Evolutionary conservation across 164 flowering plant genomes (phyloP), one percentile per base, ranked within the genome.

Genomic region (Umbilicus rupestris): DNA sequence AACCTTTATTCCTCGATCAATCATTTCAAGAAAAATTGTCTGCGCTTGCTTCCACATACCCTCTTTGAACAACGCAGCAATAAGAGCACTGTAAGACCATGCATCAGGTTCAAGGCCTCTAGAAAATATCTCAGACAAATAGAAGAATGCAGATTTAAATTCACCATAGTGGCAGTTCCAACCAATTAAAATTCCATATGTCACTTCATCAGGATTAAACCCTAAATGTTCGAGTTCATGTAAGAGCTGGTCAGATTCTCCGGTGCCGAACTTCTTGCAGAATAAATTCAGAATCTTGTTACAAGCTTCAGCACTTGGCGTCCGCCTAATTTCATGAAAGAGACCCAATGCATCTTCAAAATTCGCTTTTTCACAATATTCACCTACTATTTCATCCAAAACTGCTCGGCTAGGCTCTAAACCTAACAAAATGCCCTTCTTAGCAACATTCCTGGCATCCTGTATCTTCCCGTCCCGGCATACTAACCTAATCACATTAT

Each of bases 311-410:
- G 70, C 55, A 78, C 82, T 83, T 0, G 92, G 97, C 11, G 70
- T 69, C 70, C 72, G 65, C 17, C 73, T 72, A 65, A 69, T 66
- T 68, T 88, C 96, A 68, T 14, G 64, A 65, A 83, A 82, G 65
- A 94, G 85, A 65, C 78, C 82, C 64, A 85, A 64, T 14, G 83
- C 69, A 77, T 87, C 93, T 14, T 83, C 83, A 75, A 84, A 91
- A 69, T 91, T 95, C 71, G 71, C 78, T 81, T 85, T 83, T 69
- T 78, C 79, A 69, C 87, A 83, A 70, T 89, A 94, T 16, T 82
- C 96, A 68, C 69, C 37, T 44, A 82, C 81, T 67, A 91, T 83
- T 66, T 78, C 75, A 72, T 81, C 69, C 31, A 86, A 15, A 57
- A 83, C 80, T 28, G 29, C 37, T 24, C 46, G 47, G 73, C 77